A percentile compares a stretch with the other conserved stretches of the same genome.
phyloP scores from a whole-genome alignment of 495 filamentous ascomycete genomes.

The Aspergillus nidulans region DNA sequence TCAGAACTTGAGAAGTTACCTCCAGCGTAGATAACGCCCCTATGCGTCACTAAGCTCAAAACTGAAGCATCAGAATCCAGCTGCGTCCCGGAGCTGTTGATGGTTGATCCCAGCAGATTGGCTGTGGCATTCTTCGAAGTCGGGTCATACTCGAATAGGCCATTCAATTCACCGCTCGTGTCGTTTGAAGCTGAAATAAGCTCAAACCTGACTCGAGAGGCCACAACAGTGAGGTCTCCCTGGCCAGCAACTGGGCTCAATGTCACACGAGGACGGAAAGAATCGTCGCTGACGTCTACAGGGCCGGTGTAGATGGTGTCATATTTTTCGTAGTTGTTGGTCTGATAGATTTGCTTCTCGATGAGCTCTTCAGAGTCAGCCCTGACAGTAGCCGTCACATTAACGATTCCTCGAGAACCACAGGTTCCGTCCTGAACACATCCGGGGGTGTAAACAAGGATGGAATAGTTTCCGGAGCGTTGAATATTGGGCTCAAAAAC shows the following conservation, averaged over 20 bases:
- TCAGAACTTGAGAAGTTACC: constrained; percentile 74
- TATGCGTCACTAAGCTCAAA: constrained; percentile 53
- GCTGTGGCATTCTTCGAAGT: constrained; percentile 47
- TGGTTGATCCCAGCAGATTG: constrained; percentile 64
- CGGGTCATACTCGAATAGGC: constrained; percentile 86
- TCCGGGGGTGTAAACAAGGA: constrained; percentile 87
- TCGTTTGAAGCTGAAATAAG: constrained; percentile 53
- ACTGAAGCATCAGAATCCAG: constrained; percentile 64
- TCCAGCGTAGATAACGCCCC: constrained; percentile 64
- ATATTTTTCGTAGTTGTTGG: constrained; percentile 91
- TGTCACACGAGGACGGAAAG: constrained; percentile 78
- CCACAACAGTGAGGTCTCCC: constrained; percentile 70
- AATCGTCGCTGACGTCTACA: constrained; percentile 68
- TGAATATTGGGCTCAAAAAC: constrained; percentile 80
- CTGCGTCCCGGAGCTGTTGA: constrained; percentile 66
- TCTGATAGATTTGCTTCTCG: constrained; percentile 65
- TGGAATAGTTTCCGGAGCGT: constrained; percentile 83
- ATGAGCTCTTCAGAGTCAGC: constrained; percentile 37
- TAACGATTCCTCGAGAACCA: constrained; percentile 66
- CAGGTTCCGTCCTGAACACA: constrained; percentile 79
- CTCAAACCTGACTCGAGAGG: constrained; percentile 76
- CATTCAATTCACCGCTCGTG: constrained; percentile 65
- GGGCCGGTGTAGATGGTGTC: constrained; percentile 82
- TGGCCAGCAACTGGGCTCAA: constrained; percentile 66
- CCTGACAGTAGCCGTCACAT: constrained; percentile 68